A percentile compares a stretch with the other conserved stretches of the same genome.
Conservation (phyloP, 371 early-diverging fungal genomes). For the Mortierella sp. region DNA sequence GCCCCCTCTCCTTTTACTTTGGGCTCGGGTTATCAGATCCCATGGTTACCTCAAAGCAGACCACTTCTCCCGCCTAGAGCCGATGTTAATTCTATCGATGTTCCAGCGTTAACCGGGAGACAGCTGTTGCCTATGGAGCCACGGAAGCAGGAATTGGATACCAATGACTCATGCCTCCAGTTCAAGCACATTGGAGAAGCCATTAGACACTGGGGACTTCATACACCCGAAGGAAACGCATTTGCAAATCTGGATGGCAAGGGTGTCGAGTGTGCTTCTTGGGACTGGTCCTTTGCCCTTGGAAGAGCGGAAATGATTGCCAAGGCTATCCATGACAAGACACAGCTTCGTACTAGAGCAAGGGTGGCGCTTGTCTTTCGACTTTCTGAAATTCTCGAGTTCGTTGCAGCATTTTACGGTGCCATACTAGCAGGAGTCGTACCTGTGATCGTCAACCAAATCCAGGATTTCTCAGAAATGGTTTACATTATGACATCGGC, state of each 20-base stretch:
- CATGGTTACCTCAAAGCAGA: slow-evolving; percentile 49
- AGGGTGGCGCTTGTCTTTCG: slow-evolving; percentile 84
- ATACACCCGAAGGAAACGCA: slow-evolving; percentile 37
- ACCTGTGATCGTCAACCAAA: slow-evolving; percentile 84
- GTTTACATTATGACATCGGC: slow-evolving; percentile 78
- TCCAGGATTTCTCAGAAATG: slow-evolving; percentile 84
- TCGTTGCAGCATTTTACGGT: slow-evolving; percentile 78
- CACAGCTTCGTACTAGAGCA: slow-evolving; percentile 61
- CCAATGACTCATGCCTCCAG: slow-evolving; percentile 32
- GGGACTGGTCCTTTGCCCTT: slow-evolving; percentile 42
- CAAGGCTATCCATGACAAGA: slow-evolving; percentile 42
- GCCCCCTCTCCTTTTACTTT: slow-evolving; percentile 11
- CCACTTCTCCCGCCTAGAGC: slow-evolving; percentile 39
- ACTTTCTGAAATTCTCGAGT: slow-evolving; percentile 81
- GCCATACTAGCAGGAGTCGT: slow-evolving; percentile 83
- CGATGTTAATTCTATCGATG: slow-evolving; percentile 49
- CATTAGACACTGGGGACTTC: slow-evolving; percentile 35
- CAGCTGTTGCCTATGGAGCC: slow-evolving; percentile 27
- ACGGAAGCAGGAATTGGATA: slow-evolving; percentile 11
- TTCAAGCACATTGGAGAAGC: slow-evolving; percentile 48
- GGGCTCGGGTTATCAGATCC: slow-evolving; percentile 47
- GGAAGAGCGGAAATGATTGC: slow-evolving; percentile 47
- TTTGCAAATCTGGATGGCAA: slow-evolving; percentile 44
- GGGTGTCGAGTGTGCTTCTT: slow-evolving; percentile 38
- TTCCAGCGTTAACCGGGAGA: slow-evolving; percentile 35